Percentiles rank a stretch among this genome's conserved stretches.
Conservation (phyloP, 1,284 basidiomycete genomes). For the Ustilago loliicola region DNA sequence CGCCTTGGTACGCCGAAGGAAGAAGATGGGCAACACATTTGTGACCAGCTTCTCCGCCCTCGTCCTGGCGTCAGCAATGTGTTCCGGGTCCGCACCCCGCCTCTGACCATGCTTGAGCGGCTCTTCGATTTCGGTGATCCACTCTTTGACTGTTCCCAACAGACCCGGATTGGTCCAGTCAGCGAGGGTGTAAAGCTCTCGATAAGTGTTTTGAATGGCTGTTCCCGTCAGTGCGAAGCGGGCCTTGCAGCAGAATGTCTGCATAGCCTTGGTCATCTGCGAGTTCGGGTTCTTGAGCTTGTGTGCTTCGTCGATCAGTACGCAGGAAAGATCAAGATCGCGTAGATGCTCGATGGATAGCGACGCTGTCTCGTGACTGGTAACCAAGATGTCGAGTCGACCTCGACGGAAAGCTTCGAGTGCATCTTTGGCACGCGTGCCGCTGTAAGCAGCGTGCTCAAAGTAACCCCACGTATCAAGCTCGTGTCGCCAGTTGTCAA, state of each 20-base stretch:
- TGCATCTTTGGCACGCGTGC: conserved; percentile 22
- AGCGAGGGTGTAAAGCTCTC: conserved; percentile 80
- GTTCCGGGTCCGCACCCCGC: conserved; percentile 76
- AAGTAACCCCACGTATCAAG: conserved; percentile 76
- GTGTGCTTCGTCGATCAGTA: conserved; percentile 84
- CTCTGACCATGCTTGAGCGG: conserved; percentile 78
- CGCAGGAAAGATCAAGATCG: conserved; percentile 73
- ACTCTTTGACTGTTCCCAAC: conserved; percentile 41
- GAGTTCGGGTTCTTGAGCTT: conserved; percentile 80
- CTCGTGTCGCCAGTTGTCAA: conserved; percentile 85
- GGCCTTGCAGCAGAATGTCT: conserved; percentile 76
- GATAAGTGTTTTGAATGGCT: conserved; percentile 86
- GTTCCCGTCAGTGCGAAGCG: conserved; percentile 85
- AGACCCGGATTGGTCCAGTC: conserved; percentile 57
- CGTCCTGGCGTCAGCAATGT: conserved; percentile 74
- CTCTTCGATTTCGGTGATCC: conserved; percentile 45
- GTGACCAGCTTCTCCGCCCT: conserved; percentile 74
- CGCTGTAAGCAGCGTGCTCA: conserved; percentile 41
- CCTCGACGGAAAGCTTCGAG: conserved; percentile 76
- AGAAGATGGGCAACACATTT: conserved; percentile 80
- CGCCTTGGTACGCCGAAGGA: conserved; percentile 83
- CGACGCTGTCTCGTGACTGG: conserved; percentile 39
- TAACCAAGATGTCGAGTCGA: conserved; percentile 76
- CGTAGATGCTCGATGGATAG: conserved; percentile 80
- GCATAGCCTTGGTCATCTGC: conserved; percentile 77